Percentiles rank a stretch among this genome's conserved stretches.
Evolutionary conservation across 306 rosid genomes (phyloP).

Genomic region (Acacia melanoxylon): DNA sequence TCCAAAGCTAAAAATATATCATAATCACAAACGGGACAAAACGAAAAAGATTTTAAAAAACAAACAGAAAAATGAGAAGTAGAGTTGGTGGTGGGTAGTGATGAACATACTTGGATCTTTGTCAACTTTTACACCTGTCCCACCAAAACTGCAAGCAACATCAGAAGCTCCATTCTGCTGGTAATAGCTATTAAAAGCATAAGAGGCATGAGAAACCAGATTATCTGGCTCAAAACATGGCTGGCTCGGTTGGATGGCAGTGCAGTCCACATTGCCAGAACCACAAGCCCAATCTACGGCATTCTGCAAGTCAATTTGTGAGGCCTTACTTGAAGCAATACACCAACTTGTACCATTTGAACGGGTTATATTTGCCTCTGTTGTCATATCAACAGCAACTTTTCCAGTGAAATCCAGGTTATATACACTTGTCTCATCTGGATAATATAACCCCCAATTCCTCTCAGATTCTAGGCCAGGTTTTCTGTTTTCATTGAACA

Average conservation of each 20-base stretch:
- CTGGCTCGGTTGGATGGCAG: conserved; percentile 92
- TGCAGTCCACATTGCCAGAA: conserved; percentile 93
- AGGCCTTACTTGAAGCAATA: conserved; percentile 85
- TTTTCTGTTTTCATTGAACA: conserved; percentile 89
- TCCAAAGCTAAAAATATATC: background rate
- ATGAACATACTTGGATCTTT: conserved; percentile 89
- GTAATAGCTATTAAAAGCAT: conserved; percentile 82
- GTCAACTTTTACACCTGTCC: conserved; percentile 75
- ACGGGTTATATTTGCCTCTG: conserved; percentile 54
- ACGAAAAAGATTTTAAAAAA: background rate
- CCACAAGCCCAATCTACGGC: conserved; percentile 99
- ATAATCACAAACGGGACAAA: background rate
- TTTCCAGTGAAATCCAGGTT: conserved; percentile 87
- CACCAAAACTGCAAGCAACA: conserved; percentile 94
- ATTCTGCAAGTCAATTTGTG: conserved; percentile 82
- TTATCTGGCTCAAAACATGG: conserved; percentile 95
- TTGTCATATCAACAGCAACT: conserved; percentile 63
- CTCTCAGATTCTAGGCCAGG: conserved; percentile 96
- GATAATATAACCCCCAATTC: conserved; percentile 96
- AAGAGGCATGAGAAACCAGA: conserved; percentile 82
- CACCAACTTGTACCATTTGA: conserved; percentile 84
- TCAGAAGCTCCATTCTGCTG: conserved; percentile 95
- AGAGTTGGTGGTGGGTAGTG: background rate
- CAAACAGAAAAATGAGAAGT: background rate
- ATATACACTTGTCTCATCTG: conserved; percentile 94